Evolutionary conservation across 257 asterid species (phyloP), one percentile per base, ranked within the genome.

Genomic region (Penstemon newberryi): DNA sequence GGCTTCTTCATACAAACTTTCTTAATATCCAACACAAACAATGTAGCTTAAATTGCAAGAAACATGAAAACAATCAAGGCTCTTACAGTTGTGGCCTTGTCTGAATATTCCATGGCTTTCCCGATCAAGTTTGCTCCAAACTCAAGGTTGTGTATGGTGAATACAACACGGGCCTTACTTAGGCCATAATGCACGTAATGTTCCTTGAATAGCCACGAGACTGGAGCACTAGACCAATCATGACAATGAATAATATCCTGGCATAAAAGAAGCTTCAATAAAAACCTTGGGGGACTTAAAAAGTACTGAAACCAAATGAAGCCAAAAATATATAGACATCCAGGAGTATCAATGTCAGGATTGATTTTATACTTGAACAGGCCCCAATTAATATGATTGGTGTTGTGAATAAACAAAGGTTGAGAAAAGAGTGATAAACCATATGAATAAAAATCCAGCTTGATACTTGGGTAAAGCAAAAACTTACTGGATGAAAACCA

Each of bases 171-270:
- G 56, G 96, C 80, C 81, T 94, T 94, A 70, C 88, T 82, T 78
- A 94, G 93, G 72, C 91, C 95, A 72, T 87, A 91, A 64, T 91
- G 92, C 83, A 61, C 78, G 64, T 91, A 91, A 44, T 87, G 95
- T 71, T 94, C 96, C 89, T 89, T 94, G 63, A 82, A 89, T 80
- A 94, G 75, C 96, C 99, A 87, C 3, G 99, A 79, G 78, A 94
- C 99, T 62, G 99, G 99, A 81, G 99, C 99, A 82, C 95, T 89
- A 63, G 99, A 91, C 99, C 96, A 89, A 75, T 94, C 98, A 56
- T 94, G 99, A 75, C 98, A 91, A 72, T 94, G 99, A 66, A 94
- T 89, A 64, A 94, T 80, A 76, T 94, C 99, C 99, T 94, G 89
- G 67, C 64, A 77, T 25, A 43, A 33, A 8, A 42, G 55, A 62